Conservation (phyloP, 495 filamentous ascomycete species). For the Letharia columbiana region DNA sequence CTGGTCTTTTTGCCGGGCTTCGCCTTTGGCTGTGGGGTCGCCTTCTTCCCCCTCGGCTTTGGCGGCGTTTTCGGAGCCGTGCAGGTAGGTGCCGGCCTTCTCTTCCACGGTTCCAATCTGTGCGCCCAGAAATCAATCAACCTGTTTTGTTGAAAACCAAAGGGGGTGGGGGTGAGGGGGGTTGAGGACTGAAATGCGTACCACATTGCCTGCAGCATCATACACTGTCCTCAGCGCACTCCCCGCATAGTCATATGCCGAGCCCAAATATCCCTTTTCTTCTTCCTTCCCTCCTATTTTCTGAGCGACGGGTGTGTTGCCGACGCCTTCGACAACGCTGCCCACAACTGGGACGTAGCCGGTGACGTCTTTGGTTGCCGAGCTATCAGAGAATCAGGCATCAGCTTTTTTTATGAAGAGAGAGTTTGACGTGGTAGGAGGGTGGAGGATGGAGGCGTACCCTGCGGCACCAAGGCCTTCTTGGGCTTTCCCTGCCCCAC, state of each 20-base stretch:
- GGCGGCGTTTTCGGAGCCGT: slow-evolving; percentile 6
- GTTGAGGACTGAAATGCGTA: not conserved
- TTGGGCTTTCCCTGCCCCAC: slow-evolving; percentile 18
- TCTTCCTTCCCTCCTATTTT: slow-evolving; percentile 20
- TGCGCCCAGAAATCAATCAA: too few relatives aligned
- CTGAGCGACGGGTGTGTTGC: slow-evolving; percentile 18
- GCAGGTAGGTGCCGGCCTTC: slow-evolving; percentile 18
- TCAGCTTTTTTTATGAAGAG: not conserved
- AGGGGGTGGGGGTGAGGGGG: too few relatives aligned
- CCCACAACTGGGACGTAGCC: slow-evolving; percentile 18
- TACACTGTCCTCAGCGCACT: slow-evolving; percentile 17
- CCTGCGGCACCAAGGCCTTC: slow-evolving; percentile 13
- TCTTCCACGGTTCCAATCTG: slow-evolving; percentile 21
- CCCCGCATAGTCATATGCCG: slow-evolving; percentile 17
- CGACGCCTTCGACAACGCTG: slow-evolving; percentile 20
- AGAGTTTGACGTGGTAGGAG: not conserved
- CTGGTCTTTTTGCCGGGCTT: slow-evolving; percentile 12
- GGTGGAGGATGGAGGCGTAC: slow-evolving; percentile 2
- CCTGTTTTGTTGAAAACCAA: too few relatives aligned
- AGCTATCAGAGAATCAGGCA: not conserved
- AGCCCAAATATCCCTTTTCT: slow-evolving; percentile 20
- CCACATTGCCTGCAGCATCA: slow-evolving; percentile 21
- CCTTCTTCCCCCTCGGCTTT: not conserved
- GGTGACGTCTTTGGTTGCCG: slow-evolving; percentile 16
- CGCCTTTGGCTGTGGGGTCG: not conserved